Base-by-base conservation (phyloP, 345 rosid species). In the Brassica incana region DNA sequence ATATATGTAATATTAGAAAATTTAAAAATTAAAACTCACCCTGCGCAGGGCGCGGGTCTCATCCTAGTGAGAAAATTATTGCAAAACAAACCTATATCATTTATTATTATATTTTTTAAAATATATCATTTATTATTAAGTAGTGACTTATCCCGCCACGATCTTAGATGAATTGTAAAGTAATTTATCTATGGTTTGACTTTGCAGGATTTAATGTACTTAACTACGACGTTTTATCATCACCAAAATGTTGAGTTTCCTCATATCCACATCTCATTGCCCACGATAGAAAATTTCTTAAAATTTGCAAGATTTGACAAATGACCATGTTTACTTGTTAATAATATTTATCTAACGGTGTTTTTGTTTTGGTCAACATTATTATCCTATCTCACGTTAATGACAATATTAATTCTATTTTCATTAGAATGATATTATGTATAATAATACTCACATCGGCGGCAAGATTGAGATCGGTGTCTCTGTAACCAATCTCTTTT, bases 401-500 rank as follows among this genome's bases (percentile, higher is more conserved):
- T 48, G 16, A 30, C 30, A 18, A 29, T 65, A 54, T 20, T 30
- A 29, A 29, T 23, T 23, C 18, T 36, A 23, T 1, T 23, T 63
- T 11, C 32, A n/a, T 27, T 7, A 72, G 48, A 16, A 32, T 56
- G 65, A n/a, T 48, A 5, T 74, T 48, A 5, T 74, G 33, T 63
- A 74, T 52, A 2, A 18, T 29, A 59, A 5, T 23, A 64, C 90
- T 87, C 29, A 90, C 97, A 77, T 94, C 98, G 4, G 90, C 97
- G 4, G 81, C 90, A 27, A 94, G 79, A 78, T 90, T 92, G 61
- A 91, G 89, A 67, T 85, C 86, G 5, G 92, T 92, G 85, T 90
- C 92, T 77, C 84, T 84, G 72, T 87, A 84, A 68, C 94, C 95
- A 65, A 94, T 81, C 76, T 94, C 95, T 81, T 92, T 92, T 43